Evolutionary conservation across 495 filamentous ascomycete genomes (phyloP).

Genomic region (Thermochaetoides thermophila): DNA sequence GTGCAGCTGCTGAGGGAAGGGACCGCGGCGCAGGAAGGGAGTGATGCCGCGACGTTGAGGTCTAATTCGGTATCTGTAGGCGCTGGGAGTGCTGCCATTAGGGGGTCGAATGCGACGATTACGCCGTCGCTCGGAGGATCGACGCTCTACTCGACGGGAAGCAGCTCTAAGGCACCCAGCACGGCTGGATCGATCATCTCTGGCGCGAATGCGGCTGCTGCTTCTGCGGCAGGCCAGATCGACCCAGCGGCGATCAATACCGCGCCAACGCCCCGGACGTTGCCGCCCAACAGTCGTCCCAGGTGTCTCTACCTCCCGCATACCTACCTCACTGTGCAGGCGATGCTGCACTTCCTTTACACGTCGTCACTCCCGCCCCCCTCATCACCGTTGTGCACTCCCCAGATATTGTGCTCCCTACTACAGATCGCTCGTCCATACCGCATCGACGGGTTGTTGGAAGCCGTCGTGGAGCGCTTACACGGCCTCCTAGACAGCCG

Average conservation of each 20-base stretch:
- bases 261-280: conserved; percentile 33
- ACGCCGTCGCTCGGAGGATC: conserved; percentile 47
- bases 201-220: too few species aligned
- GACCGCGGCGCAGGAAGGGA: conserved; percentile 40
- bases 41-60: conserved; percentile 30
- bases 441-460: conserved; percentile 78
- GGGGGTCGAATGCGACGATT: conserved; percentile 74
- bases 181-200: conserved; percentile 22
- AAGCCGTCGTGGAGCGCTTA: conserved; percentile 80
- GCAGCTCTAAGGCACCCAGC: conserved; percentile 25
- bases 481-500: conserved; percentile 81
- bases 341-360: conserved; percentile 84
- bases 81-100: conserved; percentile 38
- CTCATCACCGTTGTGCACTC: conserved; percentile 68
- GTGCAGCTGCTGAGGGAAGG: conserved; percentile 76
- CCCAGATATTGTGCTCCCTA: conserved; percentile 88
- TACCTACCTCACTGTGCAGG: conserved; percentile 71
- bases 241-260: conserved; percentile 29
- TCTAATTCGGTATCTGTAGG: conserved; percentile 25
- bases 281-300: conserved; percentile 59
- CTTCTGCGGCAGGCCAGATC: too few species aligned
- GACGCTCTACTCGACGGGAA: conserved; percentile 37
- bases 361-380: conserved; percentile 71
- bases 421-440: conserved; percentile 90
- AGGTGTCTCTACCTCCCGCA: conserved; percentile 87